Base-by-base conservation (phyloP, 1,284 basidiomycete species). In the Microbotryomycetes sp. region DNA sequence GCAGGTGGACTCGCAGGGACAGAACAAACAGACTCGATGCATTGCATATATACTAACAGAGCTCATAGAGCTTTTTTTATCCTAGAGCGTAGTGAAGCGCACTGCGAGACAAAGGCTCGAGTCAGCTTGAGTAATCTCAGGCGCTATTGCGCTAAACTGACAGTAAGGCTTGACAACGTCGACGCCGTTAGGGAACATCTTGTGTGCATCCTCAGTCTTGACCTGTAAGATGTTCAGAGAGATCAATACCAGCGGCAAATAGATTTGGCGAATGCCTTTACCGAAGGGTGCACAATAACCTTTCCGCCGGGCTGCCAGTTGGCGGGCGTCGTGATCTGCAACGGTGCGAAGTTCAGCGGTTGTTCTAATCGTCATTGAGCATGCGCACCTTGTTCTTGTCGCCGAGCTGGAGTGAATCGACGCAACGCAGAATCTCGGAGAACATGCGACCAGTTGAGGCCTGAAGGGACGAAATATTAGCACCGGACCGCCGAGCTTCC, bases 221-320 rank as follows among this genome's bases (percentile, higher is more conserved):
- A 97, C 91, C 35, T 41, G 35, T 41, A 9, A 18, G 18, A 18
- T 41, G 35, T n/a, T n/a, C n/a, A n/a, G n/a, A n/a, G n/a, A n/a
- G n/a, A n/a, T n/a, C n/a, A n/a, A n/a, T n/a, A n/a, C n/a, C n/a
- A n/a, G n/a, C n/a, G n/a, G n/a, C n/a, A n/a, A n/a, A n/a, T n/a
- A n/a, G n/a, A n/a, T n/a, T n/a, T n/a, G n/a, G n/a, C n/a, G n/a
- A n/a, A n/a, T n/a, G n/a, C n/a, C n/a, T n/a, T n/a, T 18, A 65
- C 57, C 35, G 57, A 57, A 50, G 60, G 57, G 77, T 97, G 92
- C 47, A 99, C 86, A 72, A 99, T 97, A 60, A 97, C 93, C 73
- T 91, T 86, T 18, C 93, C 86, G 51, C 91, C 92, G 75, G 86
- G 85, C 66, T 87, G 83, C 94, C 94, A 97, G 83, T 97, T 93